These are phyloP conservation scores for Paracamarosporium sp. DNA, from an alignment of 2,329 filamentous ascomycete species.

Conservation along the genomic window DNA sequence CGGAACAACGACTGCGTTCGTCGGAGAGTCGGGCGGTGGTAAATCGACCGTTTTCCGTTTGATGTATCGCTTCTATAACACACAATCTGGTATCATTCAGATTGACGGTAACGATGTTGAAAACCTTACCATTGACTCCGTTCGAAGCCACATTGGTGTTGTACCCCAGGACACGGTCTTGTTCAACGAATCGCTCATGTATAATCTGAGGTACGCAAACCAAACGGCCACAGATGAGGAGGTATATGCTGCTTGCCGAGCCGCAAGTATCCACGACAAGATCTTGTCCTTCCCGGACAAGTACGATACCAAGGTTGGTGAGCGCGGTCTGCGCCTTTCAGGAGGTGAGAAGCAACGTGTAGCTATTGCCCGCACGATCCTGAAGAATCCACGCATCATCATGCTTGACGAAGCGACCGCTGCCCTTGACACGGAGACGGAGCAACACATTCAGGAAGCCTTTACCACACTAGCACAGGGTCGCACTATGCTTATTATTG, in stretches of 20 bases:
- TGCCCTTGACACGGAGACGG: constrained; percentile 87
- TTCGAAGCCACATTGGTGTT: constrained; percentile 89
- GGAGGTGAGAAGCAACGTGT: constrained; percentile 94
- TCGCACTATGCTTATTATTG: constrained; percentile 93
- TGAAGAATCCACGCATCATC: constrained; percentile 91
- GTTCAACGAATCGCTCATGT: constrained; percentile 95
- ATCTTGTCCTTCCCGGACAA: constrained; percentile 87
- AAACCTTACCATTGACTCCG: constrained; percentile 89
- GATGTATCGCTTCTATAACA: constrained; percentile 96
- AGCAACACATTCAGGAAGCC: constrained; percentile 90
- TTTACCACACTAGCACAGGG: constrained; percentile 81
- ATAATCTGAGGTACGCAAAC: constrained; percentile 90
- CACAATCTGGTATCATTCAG: constrained; percentile 77
- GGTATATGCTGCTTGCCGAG: constrained; percentile 80
- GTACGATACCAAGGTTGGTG: constrained; percentile 89
- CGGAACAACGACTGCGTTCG: constrained; percentile 92
- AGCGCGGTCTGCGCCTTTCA: constrained; percentile 83
- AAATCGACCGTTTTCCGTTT: constrained; percentile 97
- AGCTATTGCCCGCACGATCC: constrained; percentile 88
- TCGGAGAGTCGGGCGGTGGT: constrained; percentile 94
- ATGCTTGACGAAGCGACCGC: constrained; percentile 94
- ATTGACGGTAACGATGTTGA: constrained; percentile 86
- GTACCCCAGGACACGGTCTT: constrained; percentile 96
- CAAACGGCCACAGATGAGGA: constrained; percentile 81
- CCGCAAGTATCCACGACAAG: constrained; percentile 91